A percentile compares a stretch with the other conserved stretches of the same genome.
Conservation (phyloP, 257 asterid genomes). For the Linderniella brevidens region DNA sequence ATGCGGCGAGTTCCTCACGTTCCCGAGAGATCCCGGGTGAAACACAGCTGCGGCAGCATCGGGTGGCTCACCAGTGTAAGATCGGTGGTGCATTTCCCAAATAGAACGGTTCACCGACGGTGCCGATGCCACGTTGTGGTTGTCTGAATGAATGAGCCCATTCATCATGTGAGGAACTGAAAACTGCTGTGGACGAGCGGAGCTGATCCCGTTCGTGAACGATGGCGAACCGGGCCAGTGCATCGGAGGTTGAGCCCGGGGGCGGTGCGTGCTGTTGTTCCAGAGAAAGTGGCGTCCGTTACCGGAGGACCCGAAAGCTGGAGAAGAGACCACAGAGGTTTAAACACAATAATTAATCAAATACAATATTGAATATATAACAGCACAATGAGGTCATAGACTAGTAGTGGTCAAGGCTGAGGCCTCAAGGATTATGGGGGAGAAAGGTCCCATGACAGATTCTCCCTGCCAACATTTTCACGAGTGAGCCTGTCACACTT, state of each 20-base stretch:
- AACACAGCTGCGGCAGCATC: slow-evolving; percentile 73
- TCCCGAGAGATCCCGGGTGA: slow-evolving; percentile 92
- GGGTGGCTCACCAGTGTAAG: slow-evolving; percentile 70
- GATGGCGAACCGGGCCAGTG: slow-evolving; percentile 78
- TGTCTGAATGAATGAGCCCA: slow-evolving; percentile 39
- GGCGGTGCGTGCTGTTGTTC: slow-evolving; percentile 57
- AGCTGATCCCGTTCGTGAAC: slow-evolving; percentile 46
- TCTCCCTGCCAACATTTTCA: no score
- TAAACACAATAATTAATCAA: no score
- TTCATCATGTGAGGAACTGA: slow-evolving; percentile 63
- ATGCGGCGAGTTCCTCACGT: slow-evolving; percentile 66
- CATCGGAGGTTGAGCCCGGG: slow-evolving; percentile 56
- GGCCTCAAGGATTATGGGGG: no score
- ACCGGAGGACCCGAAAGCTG: slow-evolving; percentile 69
- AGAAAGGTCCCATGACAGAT: no score
- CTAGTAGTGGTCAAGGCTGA: no score
- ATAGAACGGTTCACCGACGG: slow-evolving; percentile 74
- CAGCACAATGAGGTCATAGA: no score
- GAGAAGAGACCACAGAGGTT: slow-evolving; percentile 4
- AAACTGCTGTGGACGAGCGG: slow-evolving; percentile 56
- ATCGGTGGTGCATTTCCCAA: slow-evolving; percentile 67
- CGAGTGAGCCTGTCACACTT: no score
- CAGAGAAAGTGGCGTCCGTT: slow-evolving; percentile 74
- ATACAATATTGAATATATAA: no score
- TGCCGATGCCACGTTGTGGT: slow-evolving; percentile 89